These are phyloP conservation scores for Datisca glomerata DNA, from an alignment of 306 rosid genomes.

Conservation along the genomic window DNA sequence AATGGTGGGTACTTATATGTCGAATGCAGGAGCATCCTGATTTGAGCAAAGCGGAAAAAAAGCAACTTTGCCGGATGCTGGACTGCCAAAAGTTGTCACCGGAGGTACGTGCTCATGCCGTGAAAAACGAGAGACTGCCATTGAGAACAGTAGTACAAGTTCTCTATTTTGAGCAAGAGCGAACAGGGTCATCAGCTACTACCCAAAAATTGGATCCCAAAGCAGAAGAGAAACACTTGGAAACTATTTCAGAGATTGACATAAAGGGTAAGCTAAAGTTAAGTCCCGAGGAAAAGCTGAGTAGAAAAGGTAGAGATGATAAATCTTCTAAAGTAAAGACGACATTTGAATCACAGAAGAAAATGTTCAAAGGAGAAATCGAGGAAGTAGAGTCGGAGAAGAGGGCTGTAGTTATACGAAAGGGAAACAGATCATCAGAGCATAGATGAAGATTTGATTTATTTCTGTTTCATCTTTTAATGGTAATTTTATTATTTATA, in stretches of 20 bases:
- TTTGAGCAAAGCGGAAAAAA: constrained; percentile 8
- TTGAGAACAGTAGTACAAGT: constrained; percentile 14
- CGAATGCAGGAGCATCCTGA: constrained; percentile 12
- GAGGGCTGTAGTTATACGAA: neutral
- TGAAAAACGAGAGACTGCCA: constrained; percentile 15
- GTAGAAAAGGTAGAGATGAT: neutral
- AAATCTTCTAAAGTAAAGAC: constrained; percentile 1
- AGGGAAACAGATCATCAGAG: neutral
- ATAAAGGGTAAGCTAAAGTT: constrained; percentile 1
- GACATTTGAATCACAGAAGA: constrained; percentile 1
- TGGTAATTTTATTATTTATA: too few relatives aligned
- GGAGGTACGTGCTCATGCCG: constrained; percentile 8
- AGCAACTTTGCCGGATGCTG: constrained; percentile 11
- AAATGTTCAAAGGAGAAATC: constrained; percentile 1
- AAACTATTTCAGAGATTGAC: constrained; percentile 1
- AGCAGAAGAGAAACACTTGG: constrained; percentile 3
- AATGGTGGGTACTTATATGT: neutral
- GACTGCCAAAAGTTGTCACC: constrained; percentile 12
- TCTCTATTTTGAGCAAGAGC: constrained; percentile 10
- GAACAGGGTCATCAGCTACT: neutral
- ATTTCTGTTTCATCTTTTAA: too few relatives aligned
- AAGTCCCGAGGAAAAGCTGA: neutral
- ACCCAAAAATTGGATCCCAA: neutral
- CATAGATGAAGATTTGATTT: too few relatives aligned
- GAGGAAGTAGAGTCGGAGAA: constrained; percentile 2